phyloP scores from a whole-genome alignment of 306 rosid genomes.

The Acmispon strigosus region DNA sequence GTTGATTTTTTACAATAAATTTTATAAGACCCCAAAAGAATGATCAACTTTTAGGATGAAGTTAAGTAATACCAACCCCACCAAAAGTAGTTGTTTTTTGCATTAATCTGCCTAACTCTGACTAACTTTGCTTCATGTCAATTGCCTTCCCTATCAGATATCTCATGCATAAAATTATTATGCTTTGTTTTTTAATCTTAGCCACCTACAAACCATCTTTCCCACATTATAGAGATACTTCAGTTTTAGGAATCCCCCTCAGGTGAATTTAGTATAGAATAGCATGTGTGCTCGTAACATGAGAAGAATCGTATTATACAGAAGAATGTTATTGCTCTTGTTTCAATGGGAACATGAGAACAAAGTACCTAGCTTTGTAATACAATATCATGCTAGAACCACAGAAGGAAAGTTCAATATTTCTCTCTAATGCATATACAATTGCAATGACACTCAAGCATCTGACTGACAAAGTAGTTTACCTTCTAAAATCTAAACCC shows the following conservation, averaged over 20 bases:
- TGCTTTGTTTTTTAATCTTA: conserved; percentile 17
- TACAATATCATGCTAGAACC: neutral
- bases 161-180: conserved; percentile 25
- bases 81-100: conserved; percentile 13
- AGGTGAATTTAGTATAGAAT: neutral
- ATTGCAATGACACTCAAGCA: conserved; percentile 27
- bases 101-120: conserved; percentile 40
- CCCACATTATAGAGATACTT: neutral
- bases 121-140: conserved; percentile 49
- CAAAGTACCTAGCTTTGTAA: too few relatives aligned
- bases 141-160: conserved; percentile 52
- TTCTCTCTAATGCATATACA: conserved; percentile 35
- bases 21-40: conserved; percentile 44
- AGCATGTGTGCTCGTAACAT: neutral
- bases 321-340: neutral
- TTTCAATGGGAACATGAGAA: neutral
- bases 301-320: neutral
- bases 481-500: neutral
- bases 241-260: neutral
- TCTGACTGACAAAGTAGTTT: neutral
- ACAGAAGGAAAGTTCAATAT: neutral
- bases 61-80: conserved; percentile 57
- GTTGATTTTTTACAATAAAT: conserved; percentile 30
- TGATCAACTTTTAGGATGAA: conserved; percentile 54
- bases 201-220: conserved; percentile 22